Percentiles rank a stretch among this genome's conserved stretches.
Evolutionary conservation across 176 grass and related monocot genomes (phyloP).

Genomic region (Poa annua): DNA sequence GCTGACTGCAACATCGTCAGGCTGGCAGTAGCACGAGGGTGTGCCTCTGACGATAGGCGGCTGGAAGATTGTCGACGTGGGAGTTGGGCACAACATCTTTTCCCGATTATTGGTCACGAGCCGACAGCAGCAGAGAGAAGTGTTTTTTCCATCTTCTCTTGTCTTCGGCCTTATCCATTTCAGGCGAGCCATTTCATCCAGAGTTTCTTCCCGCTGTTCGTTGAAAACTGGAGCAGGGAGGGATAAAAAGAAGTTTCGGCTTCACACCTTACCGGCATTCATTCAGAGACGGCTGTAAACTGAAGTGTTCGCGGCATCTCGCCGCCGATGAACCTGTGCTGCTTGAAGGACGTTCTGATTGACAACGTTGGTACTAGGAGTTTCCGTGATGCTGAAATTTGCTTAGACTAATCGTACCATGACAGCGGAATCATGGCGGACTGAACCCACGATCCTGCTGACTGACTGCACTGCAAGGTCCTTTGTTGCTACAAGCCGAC

Average conservation of each 20-base stretch:
- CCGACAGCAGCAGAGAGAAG: neutral
- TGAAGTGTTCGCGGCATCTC: neutral
- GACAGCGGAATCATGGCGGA: slow-evolving; percentile 12
- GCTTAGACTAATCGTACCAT: slow-evolving; percentile 1
- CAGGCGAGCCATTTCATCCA: too few relatives aligned
- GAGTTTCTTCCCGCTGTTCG: too few relatives aligned
- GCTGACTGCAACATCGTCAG: slow-evolving; percentile 18
- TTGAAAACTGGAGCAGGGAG: too few relatives aligned
- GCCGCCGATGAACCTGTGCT: neutral
- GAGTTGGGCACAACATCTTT: too few relatives aligned
- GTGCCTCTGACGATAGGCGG: too few relatives aligned
- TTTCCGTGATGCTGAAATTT: slow-evolving; percentile 1
- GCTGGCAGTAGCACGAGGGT: too few relatives aligned
- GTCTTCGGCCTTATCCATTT: too few relatives aligned
- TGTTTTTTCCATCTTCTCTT: neutral
- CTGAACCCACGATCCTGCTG: slow-evolving; percentile 31
- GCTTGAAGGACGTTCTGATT: slow-evolving; percentile 1
- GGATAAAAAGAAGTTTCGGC: too few relatives aligned
- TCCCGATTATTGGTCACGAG: too few relatives aligned
- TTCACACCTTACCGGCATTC: too few relatives aligned
- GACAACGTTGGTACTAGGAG: neutral
- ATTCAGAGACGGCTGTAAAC: too few relatives aligned
- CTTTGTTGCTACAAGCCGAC: neutral
- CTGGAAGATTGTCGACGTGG: too few relatives aligned
- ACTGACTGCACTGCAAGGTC: neutral